phyloP scores from a whole-genome alignment of 495 filamentous ascomycete species.

The Podospora fimiseda region DNA sequence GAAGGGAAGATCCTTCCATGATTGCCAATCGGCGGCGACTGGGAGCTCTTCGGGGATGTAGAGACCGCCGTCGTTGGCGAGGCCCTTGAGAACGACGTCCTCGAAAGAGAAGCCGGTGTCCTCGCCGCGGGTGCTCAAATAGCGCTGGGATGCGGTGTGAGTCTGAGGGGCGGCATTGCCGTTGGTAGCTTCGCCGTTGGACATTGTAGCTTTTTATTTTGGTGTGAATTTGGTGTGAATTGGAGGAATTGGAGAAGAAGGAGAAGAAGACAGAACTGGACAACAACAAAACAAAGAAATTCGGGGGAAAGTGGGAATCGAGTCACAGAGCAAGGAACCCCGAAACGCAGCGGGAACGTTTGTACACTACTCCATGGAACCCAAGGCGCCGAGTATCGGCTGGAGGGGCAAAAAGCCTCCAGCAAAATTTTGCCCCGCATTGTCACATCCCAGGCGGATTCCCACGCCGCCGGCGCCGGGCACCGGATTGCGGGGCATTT shows the following conservation, averaged over 20 bases:
- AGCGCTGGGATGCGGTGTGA: conserved; percentile 64
- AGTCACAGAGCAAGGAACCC: neutral
- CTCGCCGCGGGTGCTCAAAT: conserved; percentile 73
- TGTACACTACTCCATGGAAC: neutral
- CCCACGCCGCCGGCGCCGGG: conserved; percentile 2
- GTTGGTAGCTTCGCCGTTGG: conserved; percentile 18
- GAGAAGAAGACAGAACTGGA: neutral
- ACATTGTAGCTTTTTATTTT: no score
- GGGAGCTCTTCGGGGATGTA: conserved; percentile 86
- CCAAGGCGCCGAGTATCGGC: conserved; percentile 14
- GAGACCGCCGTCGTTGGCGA: conserved; percentile 81
- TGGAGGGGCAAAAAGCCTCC: conserved; percentile 10
- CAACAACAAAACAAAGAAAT: neutral
- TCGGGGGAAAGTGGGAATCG: neutral
- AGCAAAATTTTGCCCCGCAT: conserved; percentile 18
- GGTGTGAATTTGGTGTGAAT: no score
- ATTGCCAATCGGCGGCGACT: conserved; percentile 53
- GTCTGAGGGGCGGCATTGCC: conserved; percentile 12
- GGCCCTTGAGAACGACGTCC: conserved; percentile 81
- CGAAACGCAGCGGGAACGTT: neutral
- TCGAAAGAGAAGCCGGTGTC: conserved; percentile 85
- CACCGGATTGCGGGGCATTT: neutral
- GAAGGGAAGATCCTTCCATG: conserved; percentile 73
- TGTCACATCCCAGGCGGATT: no score
- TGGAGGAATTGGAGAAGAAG: no score